Conservation (phyloP, 805 yeast species). For the Kodamaea fukazawae region DNA sequence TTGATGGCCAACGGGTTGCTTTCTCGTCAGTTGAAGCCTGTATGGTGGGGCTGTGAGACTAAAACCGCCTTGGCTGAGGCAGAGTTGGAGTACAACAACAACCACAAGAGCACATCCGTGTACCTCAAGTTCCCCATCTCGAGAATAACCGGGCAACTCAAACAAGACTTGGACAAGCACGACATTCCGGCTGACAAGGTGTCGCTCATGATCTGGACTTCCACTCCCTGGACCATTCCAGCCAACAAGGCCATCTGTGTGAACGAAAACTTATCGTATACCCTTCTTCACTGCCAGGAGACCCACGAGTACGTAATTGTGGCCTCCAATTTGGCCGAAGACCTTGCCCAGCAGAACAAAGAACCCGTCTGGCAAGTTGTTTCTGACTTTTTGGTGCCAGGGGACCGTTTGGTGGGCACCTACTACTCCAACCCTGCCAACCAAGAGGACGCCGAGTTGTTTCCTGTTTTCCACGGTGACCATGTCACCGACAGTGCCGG, state of each 20-base stretch:
- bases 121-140: slow-evolving; percentile 62
- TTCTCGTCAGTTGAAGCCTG: slow-evolving; percentile 87
- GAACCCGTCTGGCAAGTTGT: slow-evolving; percentile 3
- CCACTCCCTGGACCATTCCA: slow-evolving; percentile 97
- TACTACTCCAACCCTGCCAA: slow-evolving; percentile 58
- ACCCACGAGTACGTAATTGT: slow-evolving; percentile 52
- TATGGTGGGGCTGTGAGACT: slow-evolving; percentile 95
- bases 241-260: slow-evolving; percentile 83
- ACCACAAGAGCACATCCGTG: slow-evolving; percentile 66
- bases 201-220: slow-evolving; percentile 81
- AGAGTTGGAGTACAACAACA: slow-evolving; percentile 81
- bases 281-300: slow-evolving; percentile 33
- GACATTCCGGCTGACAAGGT: slow-evolving; percentile 11
- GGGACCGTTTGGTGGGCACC: slow-evolving; percentile 25
- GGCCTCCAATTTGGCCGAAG: slow-evolving; percentile 47
- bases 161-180: slow-evolving; percentile 6
- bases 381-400: slow-evolving; percentile 15
- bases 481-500: slow-evolving; percentile 84
- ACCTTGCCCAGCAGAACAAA: slow-evolving; percentile 31
- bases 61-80: slow-evolving; percentile 95
- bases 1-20: slow-evolving; percentile 67
- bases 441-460: slow-evolving; percentile 20
- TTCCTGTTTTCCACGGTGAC: slow-evolving; percentile 71
- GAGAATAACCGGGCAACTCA: slow-evolving; percentile 16
- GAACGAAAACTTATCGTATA: slow-evolving; percentile 57